Base-by-base conservation (phyloP, 2,329 filamentous ascomycete species). In the Fusarium sulawesiense region DNA sequence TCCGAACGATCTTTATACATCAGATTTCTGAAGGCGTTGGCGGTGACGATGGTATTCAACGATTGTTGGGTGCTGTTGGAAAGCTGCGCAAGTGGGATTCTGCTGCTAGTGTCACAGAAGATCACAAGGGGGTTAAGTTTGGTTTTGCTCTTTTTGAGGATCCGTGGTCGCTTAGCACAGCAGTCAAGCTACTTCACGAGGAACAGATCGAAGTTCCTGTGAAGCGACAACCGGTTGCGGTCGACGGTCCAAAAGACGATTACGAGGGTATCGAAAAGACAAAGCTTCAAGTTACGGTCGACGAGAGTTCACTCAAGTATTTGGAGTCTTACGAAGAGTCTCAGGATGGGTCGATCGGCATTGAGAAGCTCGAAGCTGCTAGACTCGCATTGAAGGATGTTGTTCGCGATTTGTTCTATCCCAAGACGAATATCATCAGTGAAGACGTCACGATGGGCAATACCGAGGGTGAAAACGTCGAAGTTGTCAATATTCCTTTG, bases 111-210 rank as follows among this genome's bases (percentile, higher is more conserved):
- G 81, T 85, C 34, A 76, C 83, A 18, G 78, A 83, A n/a, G 90
- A 93, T 71, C 89, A 92, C 71, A 96, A 95, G 81, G 90, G 90
- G 59, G 91, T 91, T 80, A 91, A 91, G 68, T 98, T 98, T 83
- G 96, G 95, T 16, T 98, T 99, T 81, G 96, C 95, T 64, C 92
- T 98, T 80, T 99, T 92, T 80, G 95, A 97, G 68, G 94, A 98
- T 79, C 89, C 91, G 25, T 93, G 97, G 79, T 95, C 94, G 71
- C 85, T 99, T 72, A 90, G 91, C 78, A 91, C 91, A 46, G 96
- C 95, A 45, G 89, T 94, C 58, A 93, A 97, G 79, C 88, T 97
- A 60, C 88, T 98, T 74, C 89, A 90, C 77, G 91, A 96, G 74
- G 85, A 98, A 68, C 86, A 93, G 77, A 88, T 98, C 50, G 86